Base-by-base conservation (phyloP, 805 yeast genomes). In the Komagataella mondaviorum region DNA sequence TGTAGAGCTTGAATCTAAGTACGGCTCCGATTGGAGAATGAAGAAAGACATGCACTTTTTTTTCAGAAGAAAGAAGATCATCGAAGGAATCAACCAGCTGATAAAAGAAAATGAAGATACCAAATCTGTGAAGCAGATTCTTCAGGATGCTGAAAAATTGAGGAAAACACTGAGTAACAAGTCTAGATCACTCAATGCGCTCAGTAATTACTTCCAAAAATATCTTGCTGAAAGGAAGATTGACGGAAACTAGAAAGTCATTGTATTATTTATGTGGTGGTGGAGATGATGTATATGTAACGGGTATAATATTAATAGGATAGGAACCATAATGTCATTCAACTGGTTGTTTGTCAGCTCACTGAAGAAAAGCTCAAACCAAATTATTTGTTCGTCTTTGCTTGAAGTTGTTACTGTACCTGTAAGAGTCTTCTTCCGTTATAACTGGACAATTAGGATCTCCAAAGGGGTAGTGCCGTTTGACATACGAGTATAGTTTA, bases 401-500 rank as follows among this genome's bases (percentile, higher is more conserved):
- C 20, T 20, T 17, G 14, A 44, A 44, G 23, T 44, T 20, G 23
- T 12, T 10, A 14, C 46, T 44, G 46, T 48, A 24, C 36, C 43
- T 23, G 44, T 51, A 44, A 18, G 52, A 47, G 17, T 48, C 30
- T 14, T 14, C 12, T 6, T 51, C 52, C 8, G 45, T 36, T 23
- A 48, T 64, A 44, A 74, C 71, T 0, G 76, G 77, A 50, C 70
- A 73, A 51, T 73, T 72, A 50, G 67, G 60, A 51, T 67, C 69
- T 1, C 70, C 71, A 45, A 62, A 60, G 6, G 75, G 67, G 46
- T 65, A 60, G 17, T 65, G 68, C 6, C 56, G 56, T 51, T 63
- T 67, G 1, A 66, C 73, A 48, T 55, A 58, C 17, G 53, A 56
- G 51, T 68, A 74, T 2, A 68, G 53, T 17, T 57, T 58, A 4